Percentiles rank a stretch among this genome's conserved stretches.
Evolutionary conservation across 352 stramenopile species (phyloP).

Genomic region (Globisporangium polare): DNA sequence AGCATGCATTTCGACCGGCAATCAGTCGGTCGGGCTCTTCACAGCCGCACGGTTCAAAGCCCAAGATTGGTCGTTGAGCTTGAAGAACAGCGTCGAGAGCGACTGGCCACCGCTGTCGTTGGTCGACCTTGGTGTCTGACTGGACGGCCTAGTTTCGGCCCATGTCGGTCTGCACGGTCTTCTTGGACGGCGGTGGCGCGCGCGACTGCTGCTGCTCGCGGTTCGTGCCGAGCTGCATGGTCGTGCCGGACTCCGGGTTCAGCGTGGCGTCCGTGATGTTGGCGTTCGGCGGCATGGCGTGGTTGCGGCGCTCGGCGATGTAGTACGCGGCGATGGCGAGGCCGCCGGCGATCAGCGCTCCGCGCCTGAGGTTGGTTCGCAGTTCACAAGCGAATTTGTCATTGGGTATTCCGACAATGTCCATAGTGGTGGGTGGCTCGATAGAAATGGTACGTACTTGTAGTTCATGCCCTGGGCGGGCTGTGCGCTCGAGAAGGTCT

Average conservation of each 20-base stretch:
- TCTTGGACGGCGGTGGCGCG: constrained; percentile 8
- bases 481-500: background rate
- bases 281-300: background rate
- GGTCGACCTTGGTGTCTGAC: background rate
- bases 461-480: background rate
- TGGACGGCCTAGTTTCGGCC: background rate
- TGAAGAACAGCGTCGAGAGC: too few species aligned
- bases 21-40: too few species aligned
- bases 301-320: constrained; percentile 12
- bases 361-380: background rate
- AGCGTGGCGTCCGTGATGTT: background rate
- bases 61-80: too few species aligned
- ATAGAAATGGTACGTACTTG: background rate
- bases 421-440: background rate
- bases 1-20: too few species aligned
- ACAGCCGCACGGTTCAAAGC: too few species aligned
- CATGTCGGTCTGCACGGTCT: background rate
- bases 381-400: background rate
- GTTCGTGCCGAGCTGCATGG: constrained; percentile 12
- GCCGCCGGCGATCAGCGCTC: constrained; percentile 24
- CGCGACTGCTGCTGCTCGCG: constrained; percentile 8
- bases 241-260: background rate
- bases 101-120: too few species aligned
- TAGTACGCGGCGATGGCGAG: constrained; percentile 28
- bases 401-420: background rate